phyloP scores from a whole-genome alignment of 345 rosid genomes.

The Ceriops tagal region DNA sequence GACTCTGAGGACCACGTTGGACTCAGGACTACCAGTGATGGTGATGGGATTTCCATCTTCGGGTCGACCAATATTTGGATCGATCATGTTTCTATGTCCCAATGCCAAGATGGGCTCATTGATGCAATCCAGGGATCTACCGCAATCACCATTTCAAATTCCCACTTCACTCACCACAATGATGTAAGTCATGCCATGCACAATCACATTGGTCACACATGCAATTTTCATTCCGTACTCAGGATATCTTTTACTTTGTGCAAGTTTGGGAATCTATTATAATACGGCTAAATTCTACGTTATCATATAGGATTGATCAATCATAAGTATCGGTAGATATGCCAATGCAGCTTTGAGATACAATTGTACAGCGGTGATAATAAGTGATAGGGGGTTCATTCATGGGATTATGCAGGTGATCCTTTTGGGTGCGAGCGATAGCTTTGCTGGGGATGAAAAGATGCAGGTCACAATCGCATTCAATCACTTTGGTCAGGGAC shows the following conservation, averaged over 20 bases:
- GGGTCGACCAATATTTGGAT: constrained; percentile 28
- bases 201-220: too few species aligned
- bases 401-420: constrained; percentile 16
- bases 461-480: constrained; percentile 33
- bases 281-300: too few species aligned
- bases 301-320: too few species aligned
- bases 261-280: too few species aligned
- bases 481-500: constrained; percentile 36
- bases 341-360: too few species aligned
- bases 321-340: too few species aligned
- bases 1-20: constrained; percentile 25
- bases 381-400: background rate
- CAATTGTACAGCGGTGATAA: too few species aligned
- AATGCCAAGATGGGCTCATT: constrained; percentile 27
- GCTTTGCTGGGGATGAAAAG: constrained; percentile 19
- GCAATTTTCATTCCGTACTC: too few species aligned
- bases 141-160: constrained; percentile 27
- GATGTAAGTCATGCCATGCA: constrained; percentile 16
- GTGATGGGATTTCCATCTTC: constrained; percentile 29
- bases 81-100: constrained; percentile 35
- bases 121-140: constrained; percentile 31
- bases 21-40: constrained; percentile 22
- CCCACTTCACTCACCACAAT: constrained; percentile 34
- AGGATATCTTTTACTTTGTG: too few species aligned
- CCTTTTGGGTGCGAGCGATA: constrained; percentile 32